These are phyloP conservation scores for Dothideomycetes sp. DNA, from an alignment of 2,329 filamentous ascomycete genomes.

Conservation along the genomic window DNA sequence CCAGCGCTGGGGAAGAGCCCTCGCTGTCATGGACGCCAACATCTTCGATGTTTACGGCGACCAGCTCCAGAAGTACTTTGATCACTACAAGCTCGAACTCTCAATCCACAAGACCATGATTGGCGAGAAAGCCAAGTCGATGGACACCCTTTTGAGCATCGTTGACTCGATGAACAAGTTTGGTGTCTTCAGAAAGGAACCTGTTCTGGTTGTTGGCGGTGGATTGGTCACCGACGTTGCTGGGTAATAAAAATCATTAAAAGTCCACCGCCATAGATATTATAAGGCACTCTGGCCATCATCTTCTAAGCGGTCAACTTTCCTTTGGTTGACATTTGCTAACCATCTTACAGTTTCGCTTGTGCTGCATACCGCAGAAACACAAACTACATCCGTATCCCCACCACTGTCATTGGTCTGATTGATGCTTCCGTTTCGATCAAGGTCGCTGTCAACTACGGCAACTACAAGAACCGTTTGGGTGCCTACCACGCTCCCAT, in stretches of 20 bases:
- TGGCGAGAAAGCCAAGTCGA: conserved; percentile 65
- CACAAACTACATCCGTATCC: conserved; percentile 65
- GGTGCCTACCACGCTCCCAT: conserved; percentile 64
- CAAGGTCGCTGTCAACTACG: conserved; percentile 71
- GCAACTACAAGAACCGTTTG: conserved; percentile 65
- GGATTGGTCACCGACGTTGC: conserved; percentile 65
- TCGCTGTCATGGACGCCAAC: conserved; percentile 63
- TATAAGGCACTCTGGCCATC: conserved; percentile 43
- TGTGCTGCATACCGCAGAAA: conserved; percentile 63
- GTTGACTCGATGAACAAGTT: conserved; percentile 68
- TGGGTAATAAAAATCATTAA: conserved; percentile 46
- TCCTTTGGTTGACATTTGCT: conserved; percentile 18
- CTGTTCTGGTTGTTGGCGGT: conserved; percentile 57
- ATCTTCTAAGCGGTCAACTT: conserved; percentile 23
- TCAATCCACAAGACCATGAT: conserved; percentile 65
- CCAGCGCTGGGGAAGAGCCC: conserved; percentile 53
- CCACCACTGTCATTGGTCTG: conserved; percentile 65
- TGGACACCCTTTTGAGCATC: conserved; percentile 59
- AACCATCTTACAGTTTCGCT: conserved; percentile 45
- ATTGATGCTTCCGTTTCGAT: conserved; percentile 69
- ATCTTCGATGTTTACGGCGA: conserved; percentile 60
- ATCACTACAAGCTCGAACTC: conserved; percentile 52
- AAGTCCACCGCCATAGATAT: conserved; percentile 30
- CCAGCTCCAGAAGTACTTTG: conserved; percentile 58
- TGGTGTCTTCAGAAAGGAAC: conserved; percentile 59